Evolutionary conservation across 805 yeast species (phyloP).

Genomic region (Tetrapisispora arboricola): DNA sequence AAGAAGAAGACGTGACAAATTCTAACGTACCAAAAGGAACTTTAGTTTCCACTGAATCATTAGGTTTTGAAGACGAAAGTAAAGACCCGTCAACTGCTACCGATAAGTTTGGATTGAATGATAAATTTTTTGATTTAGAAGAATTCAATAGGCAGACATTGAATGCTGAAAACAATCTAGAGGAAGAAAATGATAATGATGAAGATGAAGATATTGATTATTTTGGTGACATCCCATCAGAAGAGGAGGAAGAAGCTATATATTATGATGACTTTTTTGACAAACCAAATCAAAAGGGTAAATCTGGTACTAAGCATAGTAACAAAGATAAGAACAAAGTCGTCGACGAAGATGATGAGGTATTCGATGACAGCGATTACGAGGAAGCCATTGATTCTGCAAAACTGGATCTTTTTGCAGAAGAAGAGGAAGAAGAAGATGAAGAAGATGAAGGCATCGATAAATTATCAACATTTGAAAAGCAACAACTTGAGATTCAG

Average conservation of each 20-base stretch:
- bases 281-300: constrained; percentile 15
- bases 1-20: constrained; percentile 14
- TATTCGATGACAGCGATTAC: constrained; percentile 48
- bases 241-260: constrained; percentile 43
- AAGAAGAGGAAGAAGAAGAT: constrained; percentile 23
- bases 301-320: constrained; percentile 2
- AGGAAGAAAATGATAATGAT: constrained; percentile 31
- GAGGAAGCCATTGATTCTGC: constrained; percentile 52
- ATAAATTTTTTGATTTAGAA: constrained; percentile 75
- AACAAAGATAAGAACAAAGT: constrained; percentile 7
- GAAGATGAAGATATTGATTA: constrained; percentile 43
- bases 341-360: constrained; percentile 27
- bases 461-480: constrained; percentile 63
- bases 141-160: constrained; percentile 70
- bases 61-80: background rate
- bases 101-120: constrained; percentile 63
- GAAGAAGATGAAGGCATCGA: constrained; percentile 18
- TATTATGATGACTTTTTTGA: constrained; percentile 63
- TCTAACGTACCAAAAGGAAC: constrained; percentile 17
- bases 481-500: constrained; percentile 67
- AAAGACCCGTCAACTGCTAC: constrained; percentile 16
- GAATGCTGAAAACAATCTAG: constrained; percentile 42
- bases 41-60: constrained; percentile 5
- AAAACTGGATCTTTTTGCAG: constrained; percentile 51
- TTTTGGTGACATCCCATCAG: constrained; percentile 44